Evolutionary conservation across 2,329 filamentous ascomycete genomes (phyloP).

Genomic region (Chaetomium olivaceum): DNA sequence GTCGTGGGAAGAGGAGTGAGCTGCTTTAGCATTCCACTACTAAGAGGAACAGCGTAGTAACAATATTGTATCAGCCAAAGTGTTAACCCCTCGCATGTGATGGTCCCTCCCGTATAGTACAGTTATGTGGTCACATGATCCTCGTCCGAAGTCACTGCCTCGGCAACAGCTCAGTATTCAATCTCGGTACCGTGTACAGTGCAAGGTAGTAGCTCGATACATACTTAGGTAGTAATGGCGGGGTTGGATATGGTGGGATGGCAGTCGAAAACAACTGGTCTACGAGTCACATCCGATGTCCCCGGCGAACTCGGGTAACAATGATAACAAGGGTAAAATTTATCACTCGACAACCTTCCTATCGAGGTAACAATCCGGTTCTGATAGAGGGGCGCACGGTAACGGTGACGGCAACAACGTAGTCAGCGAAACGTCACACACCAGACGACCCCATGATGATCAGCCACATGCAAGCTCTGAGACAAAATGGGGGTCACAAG

Average conservation of each 20-base stretch:
- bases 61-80: not conserved
- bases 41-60: not conserved
- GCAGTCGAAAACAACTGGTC: not conserved
- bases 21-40: too few relatives aligned
- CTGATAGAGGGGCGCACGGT: not conserved
- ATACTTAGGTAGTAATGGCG: not conserved
- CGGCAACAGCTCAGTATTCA: not conserved
- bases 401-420: not conserved
- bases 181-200: not conserved
- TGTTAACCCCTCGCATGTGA: not conserved
- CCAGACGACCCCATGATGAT: not conserved
- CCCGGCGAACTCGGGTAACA: not conserved
- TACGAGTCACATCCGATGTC: not conserved
- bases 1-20: not conserved
- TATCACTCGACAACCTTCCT: not conserved
- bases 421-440: not conserved
- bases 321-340: not conserved
- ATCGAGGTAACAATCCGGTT: not conserved
- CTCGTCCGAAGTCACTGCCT: not conserved
- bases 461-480: not conserved
- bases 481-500: not conserved
- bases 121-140: not conserved
- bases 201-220: not conserved
- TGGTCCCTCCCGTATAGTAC: not conserved
- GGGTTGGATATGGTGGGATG: not conserved